Evolutionary conservation across 371 early-diverging fungal species (phyloP).

Genomic region (Capniomyces stellatus): DNA sequence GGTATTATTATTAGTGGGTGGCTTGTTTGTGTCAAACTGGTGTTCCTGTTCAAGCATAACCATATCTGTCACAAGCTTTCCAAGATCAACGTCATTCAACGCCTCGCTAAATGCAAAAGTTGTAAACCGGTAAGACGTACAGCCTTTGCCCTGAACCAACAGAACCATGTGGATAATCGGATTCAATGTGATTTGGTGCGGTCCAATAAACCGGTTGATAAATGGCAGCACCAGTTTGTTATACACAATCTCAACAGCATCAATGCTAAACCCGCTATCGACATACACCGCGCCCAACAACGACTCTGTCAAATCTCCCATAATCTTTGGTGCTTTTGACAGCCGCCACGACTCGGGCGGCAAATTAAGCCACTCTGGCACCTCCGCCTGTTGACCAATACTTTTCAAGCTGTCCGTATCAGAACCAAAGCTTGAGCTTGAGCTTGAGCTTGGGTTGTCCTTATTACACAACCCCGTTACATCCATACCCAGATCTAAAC

Average conservation of each 20-base stretch:
- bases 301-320: conserved; percentile 77
- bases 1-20: background rate
- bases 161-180: conserved; percentile 20
- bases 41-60: too few species aligned
- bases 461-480: too few species aligned
- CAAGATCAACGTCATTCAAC: too few species aligned
- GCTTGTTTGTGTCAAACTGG: too few species aligned
- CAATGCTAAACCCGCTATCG: conserved; percentile 53
- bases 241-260: conserved; percentile 28
- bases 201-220: conserved; percentile 24
- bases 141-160: conserved; percentile 23
- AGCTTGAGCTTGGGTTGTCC: background rate
- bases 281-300: conserved; percentile 76
- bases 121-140: background rate
- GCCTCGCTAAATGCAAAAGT: background rate
- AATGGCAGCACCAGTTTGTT: conserved; percentile 17
- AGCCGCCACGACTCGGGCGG: conserved; percentile 48
- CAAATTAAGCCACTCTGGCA: conserved; percentile 6
- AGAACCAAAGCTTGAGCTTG: background rate
- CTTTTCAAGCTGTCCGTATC: too few species aligned
- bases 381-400: background rate
- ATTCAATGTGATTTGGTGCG: conserved; percentile 20
- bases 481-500: background rate
- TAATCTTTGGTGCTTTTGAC: conserved; percentile 61
- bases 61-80: too few species aligned